Evolutionary conservation across 495 filamentous ascomycete genomes (phyloP).

Genomic region (Penicillium taxi): DNA sequence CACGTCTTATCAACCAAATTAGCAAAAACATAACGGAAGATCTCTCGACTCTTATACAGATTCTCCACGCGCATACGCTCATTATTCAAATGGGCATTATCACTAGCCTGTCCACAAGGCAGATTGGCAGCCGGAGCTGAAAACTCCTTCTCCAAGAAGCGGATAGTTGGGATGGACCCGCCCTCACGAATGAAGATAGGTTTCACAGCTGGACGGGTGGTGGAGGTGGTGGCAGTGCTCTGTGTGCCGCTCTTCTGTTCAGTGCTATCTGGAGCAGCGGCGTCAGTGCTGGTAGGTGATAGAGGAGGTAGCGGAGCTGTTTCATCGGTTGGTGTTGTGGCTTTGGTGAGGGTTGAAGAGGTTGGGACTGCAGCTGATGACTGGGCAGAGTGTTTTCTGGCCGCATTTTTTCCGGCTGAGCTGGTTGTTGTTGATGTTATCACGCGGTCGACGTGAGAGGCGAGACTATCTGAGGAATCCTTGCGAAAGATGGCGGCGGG

Average conservation of each 20-base stretch:
- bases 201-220: conserved; percentile 16
- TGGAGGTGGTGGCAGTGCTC: not conserved
- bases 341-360: conserved; percentile 50
- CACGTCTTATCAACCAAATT: conserved; percentile 49
- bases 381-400: conserved; percentile 29
- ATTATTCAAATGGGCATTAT: conserved; percentile 90
- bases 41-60: conserved; percentile 82
- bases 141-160: conserved; percentile 94
- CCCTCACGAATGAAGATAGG: conserved; percentile 90
- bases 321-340: conserved; percentile 20
- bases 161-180: conserved; percentile 84
- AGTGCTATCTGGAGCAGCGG: not conserved
- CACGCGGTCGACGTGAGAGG: conserved; percentile 41
- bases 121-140: conserved; percentile 85
- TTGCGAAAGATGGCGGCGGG: conserved; percentile 24
- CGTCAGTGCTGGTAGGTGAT: conserved; percentile 11
- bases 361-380: conserved; percentile 41
- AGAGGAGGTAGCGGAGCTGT: conserved; percentile 13
- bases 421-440: conserved; percentile 40
- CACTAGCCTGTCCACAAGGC: conserved; percentile 91
- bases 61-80: conserved; percentile 83
- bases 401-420: conserved; percentile 26
- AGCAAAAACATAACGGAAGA: conserved; percentile 79
- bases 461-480: conserved; percentile 38
- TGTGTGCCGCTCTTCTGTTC: no score